Conservation (phyloP, 352 stramenopile species). For the Phytopythium cucurbitacearum region DNA sequence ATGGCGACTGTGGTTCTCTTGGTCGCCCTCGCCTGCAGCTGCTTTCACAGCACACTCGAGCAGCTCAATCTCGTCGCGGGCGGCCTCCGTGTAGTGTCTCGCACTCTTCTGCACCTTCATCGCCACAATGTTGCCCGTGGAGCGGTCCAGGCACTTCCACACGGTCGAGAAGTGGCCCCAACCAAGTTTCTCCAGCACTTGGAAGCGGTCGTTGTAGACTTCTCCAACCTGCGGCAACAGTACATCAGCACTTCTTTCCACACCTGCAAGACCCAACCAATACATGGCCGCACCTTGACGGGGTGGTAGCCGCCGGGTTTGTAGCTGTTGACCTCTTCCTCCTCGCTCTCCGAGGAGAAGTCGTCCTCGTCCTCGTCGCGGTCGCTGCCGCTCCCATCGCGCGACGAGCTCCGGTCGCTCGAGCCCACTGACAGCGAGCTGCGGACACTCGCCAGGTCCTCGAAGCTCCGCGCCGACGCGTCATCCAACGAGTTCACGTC, state of each 20-base stretch:
- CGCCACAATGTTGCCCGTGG: constrained; percentile 86
- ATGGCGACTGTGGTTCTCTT: constrained; percentile 28
- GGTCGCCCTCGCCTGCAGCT: not conserved
- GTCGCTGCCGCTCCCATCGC: constrained; percentile 2
- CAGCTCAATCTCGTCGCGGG: constrained; percentile 98
- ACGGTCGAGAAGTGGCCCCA: constrained; percentile 99
- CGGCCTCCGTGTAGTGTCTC: constrained; percentile 97
- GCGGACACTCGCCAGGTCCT: constrained; percentile 7
- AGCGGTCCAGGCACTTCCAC: constrained; percentile 95
- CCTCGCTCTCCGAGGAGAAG: constrained; percentile 78
- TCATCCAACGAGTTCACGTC: constrained; percentile 18
- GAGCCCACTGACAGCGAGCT: constrained; percentile 16
- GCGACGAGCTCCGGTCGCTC: constrained; percentile 11
- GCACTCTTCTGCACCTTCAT: constrained; percentile 98
- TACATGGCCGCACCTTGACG: constrained; percentile 75
- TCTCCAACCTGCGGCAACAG: constrained; percentile 60
- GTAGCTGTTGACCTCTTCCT: constrained; percentile 95
- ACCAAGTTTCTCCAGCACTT: constrained; percentile 98
- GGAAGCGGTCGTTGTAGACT: constrained; percentile 92
- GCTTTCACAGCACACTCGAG: constrained; percentile 82
- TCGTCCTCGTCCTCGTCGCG: constrained; percentile 83
- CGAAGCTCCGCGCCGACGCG: constrained; percentile 15
- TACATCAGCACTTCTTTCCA: not conserved
- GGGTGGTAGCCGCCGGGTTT: constrained; percentile 97
- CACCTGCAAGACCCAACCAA: not conserved